Conservation (phyloP, 305 asterid genomes). For the Solanum hybrid region DNA sequence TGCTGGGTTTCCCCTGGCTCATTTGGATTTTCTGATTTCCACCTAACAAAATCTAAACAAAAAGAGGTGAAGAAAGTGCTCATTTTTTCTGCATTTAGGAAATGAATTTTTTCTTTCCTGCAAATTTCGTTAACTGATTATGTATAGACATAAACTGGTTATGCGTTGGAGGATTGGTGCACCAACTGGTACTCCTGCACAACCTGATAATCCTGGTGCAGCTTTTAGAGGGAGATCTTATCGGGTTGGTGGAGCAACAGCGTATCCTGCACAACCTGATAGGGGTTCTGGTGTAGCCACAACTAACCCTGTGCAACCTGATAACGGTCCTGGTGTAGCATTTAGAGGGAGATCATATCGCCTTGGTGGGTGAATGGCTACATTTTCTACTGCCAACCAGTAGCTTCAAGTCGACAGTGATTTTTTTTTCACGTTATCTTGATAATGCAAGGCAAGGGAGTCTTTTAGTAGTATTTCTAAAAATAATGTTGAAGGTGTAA, state of each 20-base stretch:
- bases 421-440: background rate
- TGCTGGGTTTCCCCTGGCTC: background rate
- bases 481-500: background rate
- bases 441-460: background rate
- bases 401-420: background rate
- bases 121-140: conserved; percentile 34
- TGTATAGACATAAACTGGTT: conserved; percentile 56
- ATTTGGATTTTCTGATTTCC: background rate
- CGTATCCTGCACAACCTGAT: conserved; percentile 28
- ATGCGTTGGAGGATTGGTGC: conserved; percentile 67
- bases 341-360: conserved; percentile 90
- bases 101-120: conserved; percentile 1
- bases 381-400: background rate
- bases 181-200: conserved; percentile 23
- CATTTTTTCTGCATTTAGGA: background rate
- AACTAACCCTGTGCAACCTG: conserved; percentile 8
- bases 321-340: conserved; percentile 15
- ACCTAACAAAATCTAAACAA: background rate
- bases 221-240: conserved; percentile 76
- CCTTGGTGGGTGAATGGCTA: conserved; percentile 37
- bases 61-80: background rate
- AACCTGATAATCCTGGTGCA: conserved; percentile 7
- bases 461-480: background rate
- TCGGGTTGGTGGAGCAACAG: conserved; percentile 38
- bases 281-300: conserved; percentile 30